phyloP scores from a whole-genome alignment of 73 alveolate genomes.

The Breviolum minutum region DNA sequence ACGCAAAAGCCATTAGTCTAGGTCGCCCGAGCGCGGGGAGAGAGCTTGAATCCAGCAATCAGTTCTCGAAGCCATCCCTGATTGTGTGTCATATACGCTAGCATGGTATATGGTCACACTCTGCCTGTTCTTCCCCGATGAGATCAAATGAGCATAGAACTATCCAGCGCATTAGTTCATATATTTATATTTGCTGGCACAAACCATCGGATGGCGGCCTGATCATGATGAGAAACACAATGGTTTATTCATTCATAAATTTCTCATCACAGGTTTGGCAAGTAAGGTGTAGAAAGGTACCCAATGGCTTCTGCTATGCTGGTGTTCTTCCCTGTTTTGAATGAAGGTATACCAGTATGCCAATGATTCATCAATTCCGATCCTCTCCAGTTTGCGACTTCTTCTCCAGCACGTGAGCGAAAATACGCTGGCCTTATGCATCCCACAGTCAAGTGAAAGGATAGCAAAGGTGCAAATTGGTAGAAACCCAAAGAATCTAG shows the following conservation, averaged over 20 bases:
- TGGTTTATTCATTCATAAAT: no score
- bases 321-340: not conserved
- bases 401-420: conserved; percentile 89
- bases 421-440: conserved; percentile 62
- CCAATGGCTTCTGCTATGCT: no score
- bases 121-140: not conserved
- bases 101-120: not conserved
- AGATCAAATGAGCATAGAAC: not conserved
- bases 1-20: not conserved
- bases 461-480: no score
- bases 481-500: no score
- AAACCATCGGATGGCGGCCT: no score
- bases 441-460: no score
- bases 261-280: no score
- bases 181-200: no score
- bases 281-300: no score
- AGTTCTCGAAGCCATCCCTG: conserved; percentile 94
- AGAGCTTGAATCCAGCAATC: conserved; percentile 82
- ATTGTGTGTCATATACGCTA: not conserved
- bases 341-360: not conserved
- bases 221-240: no score
- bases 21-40: conserved; percentile 27
- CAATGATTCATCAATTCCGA: not conserved
- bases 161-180: no score
- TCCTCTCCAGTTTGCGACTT: conserved; percentile 81